Conservation (phyloP, 1,284 basidiomycete genomes). For the Thecaphora thlaspeos region DNA sequence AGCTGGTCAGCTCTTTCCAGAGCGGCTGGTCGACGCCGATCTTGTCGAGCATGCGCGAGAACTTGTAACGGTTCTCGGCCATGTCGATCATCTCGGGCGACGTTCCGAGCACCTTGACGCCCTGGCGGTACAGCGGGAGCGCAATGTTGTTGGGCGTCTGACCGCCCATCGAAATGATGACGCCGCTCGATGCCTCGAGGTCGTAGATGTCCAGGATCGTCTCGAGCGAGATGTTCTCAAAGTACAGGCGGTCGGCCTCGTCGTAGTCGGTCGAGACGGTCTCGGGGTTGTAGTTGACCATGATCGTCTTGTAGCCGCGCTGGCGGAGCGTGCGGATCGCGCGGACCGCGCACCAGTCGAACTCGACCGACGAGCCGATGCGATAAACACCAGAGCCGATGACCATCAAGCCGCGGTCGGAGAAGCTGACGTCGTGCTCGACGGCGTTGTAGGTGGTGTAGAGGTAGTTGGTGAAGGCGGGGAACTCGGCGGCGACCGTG, state of each 20-base stretch:
- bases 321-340: constrained; percentile 87
- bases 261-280: constrained; percentile 99
- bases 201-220: constrained; percentile 99
- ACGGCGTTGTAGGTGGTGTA: constrained; percentile 99
- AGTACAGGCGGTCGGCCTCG: constrained; percentile 96
- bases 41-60: constrained; percentile 90
- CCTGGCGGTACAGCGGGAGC: constrained; percentile 83
- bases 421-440: constrained; percentile 90
- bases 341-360: constrained; percentile 99
- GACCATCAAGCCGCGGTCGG: constrained; percentile 97
- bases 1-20: constrained; percentile 86
- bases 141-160: constrained; percentile 84
- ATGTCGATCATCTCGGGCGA: constrained; percentile 93
- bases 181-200: constrained; percentile 85
- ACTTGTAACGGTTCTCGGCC: constrained; percentile 98
- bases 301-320: constrained; percentile 92
- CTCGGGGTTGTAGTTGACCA: constrained; percentile 99
- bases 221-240: constrained; percentile 96
- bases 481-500: constrained; percentile 97
- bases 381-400: constrained; percentile 98
- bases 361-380: constrained; percentile 97
- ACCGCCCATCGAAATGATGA: constrained; percentile 95
- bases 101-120: constrained; percentile 91
- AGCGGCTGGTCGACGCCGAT: constrained; percentile 96
- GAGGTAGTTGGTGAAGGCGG: constrained; percentile 97